These are phyloP conservation scores for Jaapia argillacea DNA, from an alignment of 768 basidiomycete species.

Conservation along the genomic window DNA sequence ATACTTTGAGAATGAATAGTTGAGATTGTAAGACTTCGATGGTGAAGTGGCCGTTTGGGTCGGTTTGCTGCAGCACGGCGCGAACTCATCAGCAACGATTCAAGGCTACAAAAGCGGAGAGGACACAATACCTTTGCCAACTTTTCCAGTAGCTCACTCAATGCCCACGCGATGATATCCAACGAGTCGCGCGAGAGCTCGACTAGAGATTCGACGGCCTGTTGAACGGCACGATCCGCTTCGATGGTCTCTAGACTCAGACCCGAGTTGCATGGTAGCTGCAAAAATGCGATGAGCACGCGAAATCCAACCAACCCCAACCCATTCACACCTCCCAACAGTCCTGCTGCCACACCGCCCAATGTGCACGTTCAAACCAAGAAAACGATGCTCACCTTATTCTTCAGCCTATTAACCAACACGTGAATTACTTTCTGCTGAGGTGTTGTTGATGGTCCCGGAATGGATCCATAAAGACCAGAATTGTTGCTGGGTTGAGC, in stretches of 20 bases:
- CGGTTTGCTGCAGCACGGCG: conserved; percentile 35
- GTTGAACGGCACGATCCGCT: conserved; percentile 61
- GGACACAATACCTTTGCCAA: conserved; percentile 50
- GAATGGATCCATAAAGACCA: neutral
- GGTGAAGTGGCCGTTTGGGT: conserved; percentile 38
- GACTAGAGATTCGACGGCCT: conserved; percentile 72
- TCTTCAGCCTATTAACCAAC: conserved; percentile 70
- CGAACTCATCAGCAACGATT: no score
- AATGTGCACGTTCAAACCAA: neutral
- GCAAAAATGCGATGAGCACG: no score
- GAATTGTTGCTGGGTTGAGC: neutral
- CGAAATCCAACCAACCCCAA: no score
- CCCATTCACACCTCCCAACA: no score
- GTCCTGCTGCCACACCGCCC: no score
- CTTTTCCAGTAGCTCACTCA: conserved; percentile 71
- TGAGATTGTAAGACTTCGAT: conserved; percentile 80
- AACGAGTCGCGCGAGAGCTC: conserved; percentile 69
- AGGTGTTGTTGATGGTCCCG: conserved; percentile 38
- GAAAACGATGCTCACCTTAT: conserved; percentile 44
- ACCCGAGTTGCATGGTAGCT: conserved; percentile 87
- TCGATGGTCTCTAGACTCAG: conserved; percentile 63
- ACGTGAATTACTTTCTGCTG: conserved; percentile 79
- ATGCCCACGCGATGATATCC: conserved; percentile 69
- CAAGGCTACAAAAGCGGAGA: no score
- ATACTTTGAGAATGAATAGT: conserved; percentile 74